Conservation (phyloP, 1,284 basidiomycete genomes). For the Ustilago trichophora region DNA sequence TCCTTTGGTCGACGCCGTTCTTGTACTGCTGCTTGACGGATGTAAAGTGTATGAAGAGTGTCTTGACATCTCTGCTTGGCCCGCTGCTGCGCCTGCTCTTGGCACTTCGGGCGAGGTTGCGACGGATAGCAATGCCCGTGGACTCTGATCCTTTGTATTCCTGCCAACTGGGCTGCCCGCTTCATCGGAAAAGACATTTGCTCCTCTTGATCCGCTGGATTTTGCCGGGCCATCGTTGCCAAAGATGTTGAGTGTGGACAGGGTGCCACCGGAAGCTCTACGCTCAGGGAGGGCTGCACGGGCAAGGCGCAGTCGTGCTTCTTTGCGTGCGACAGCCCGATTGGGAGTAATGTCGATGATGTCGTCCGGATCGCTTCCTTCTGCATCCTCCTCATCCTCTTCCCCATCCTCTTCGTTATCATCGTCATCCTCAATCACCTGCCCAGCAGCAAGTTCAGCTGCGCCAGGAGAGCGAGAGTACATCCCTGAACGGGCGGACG, state of each 20-base stretch:
- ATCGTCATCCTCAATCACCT: slow-evolving; percentile 10
- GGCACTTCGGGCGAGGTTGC: not conserved
- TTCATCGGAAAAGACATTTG: slow-evolving; percentile 25
- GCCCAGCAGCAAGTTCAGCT: slow-evolving; percentile 22
- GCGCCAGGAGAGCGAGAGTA: slow-evolving; percentile 27
- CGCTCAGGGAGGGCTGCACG: slow-evolving; percentile 42
- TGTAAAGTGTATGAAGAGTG: slow-evolving; percentile 16
- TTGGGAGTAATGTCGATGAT: slow-evolving; percentile 54
- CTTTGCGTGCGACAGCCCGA: slow-evolving; percentile 38
- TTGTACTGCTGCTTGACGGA: slow-evolving; percentile 31
- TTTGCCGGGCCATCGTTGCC: slow-evolving; percentile 9
- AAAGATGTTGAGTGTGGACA: slow-evolving; percentile 37
- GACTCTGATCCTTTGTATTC: slow-evolving; percentile 1
- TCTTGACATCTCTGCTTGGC: too few species aligned
- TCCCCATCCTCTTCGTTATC: slow-evolving; percentile 12
- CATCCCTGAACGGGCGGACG: slow-evolving; percentile 25
- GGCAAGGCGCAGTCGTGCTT: slow-evolving; percentile 41
- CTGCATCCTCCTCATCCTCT: slow-evolving; percentile 27
- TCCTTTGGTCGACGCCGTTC: slow-evolving; percentile 6
- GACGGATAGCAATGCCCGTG: slow-evolving; percentile 7
- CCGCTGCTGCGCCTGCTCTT: not conserved
- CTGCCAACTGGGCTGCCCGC: slow-evolving; percentile 35
- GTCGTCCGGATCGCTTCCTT: slow-evolving; percentile 46
- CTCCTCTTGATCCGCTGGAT: not conserved
- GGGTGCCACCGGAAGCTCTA: slow-evolving; percentile 31